Evolutionary conservation across 192 early-diverging fungal species (phyloP), one percentile per base, ranked within the genome.

Genomic region (Phlyctochytrium bullatum): DNA sequence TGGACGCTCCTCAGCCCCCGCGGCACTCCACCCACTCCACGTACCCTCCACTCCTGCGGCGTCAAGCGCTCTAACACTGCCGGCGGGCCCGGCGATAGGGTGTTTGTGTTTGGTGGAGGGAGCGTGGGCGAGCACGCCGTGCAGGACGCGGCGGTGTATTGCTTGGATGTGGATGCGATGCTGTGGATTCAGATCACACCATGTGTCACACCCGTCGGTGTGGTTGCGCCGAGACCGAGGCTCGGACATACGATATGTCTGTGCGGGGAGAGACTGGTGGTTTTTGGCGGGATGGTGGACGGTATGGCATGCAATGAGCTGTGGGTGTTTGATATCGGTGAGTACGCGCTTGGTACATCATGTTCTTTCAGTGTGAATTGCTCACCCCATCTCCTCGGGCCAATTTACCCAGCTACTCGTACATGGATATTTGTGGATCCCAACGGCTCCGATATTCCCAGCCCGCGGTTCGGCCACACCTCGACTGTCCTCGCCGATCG

Each of bases 51-150:
- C n/a, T 71, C 74, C n/a, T 64, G 51, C 0, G 51, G 40, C 4
- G 34, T 36, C 23, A 2, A n/a, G 30, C 10, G 30, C 33, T 1
- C 31, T 25, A 29, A 34, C 36, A 36, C 14, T 14, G n/a, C n/a
- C n/a, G n/a, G n/a, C n/a, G n/a, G n/a, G n/a, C n/a, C n/a, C n/a
- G 40, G 64, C 62, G 40, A 65, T 31, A 52, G 72, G 20, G 6
- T 74, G 32, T 79, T 73, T 54, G 47, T 74, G 14, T 79, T 79
- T 61, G 78, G 74, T 2, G 78, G 78, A 23, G 78, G 78, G 16
- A 16, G 51, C 10, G 58, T 24, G 1, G 54, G 54, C 14, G 68
- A 76, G 52, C n/a, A 17, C 28, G 61, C 78, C 20, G 73, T 77
- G 0, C 3, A 35, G 16, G 78, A 79, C 51, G 63, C 25, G 23